Base-by-base conservation (phyloP, 2,329 filamentous ascomycete species). In the Sporothrix variecibatus region DNA sequence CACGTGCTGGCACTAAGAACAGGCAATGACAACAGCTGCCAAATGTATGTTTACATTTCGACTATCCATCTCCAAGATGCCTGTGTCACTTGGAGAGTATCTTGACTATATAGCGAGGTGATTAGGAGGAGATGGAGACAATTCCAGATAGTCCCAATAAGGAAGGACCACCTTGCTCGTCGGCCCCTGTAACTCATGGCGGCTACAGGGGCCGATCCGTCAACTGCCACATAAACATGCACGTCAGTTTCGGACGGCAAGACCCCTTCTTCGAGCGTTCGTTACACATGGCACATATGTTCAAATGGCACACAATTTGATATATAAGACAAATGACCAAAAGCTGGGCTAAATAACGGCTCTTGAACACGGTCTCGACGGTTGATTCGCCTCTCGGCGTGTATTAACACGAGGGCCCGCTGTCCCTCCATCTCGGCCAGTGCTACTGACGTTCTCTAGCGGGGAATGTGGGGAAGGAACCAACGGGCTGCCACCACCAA, bases 401-500 rank as follows among this genome's bases (percentile, higher is more conserved):
- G 17, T 15, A 71, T 71, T 71, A 20, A 53, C 69, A 43, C 69
- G 69, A 71, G 38, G 7, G 9, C 69, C 26, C n/a, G 28, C 46
- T 51, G 65, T 23, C 65, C 15, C 40, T 34, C 43, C 17, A 9
- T 56, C 49, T 70, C 49, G 49, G 67, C 20, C 3, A 9, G 56
- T 70, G 4, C n/a, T 12, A 23, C 38, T 56, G 49, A 4, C 3
- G 20, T n/a, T 38, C 34, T 56, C 43, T 49, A 53, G 67, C 67
- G 67, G 49, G 67, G 49, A 56, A 11, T 70, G 67, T 70, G 67
- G 67, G 67, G 67, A 40, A 70, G 58, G 15, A 43, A 51, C 65
- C 65, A 5, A 11, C 62, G 62, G 23, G 64, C 40, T 49, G 12
- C 17, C 38, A 40, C 56, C 51, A 56, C n/a, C 46, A 69, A 15